Evolutionary conservation across 371 early-diverging fungal species (phyloP).

Genomic region (Chytridium lagenaria): DNA sequence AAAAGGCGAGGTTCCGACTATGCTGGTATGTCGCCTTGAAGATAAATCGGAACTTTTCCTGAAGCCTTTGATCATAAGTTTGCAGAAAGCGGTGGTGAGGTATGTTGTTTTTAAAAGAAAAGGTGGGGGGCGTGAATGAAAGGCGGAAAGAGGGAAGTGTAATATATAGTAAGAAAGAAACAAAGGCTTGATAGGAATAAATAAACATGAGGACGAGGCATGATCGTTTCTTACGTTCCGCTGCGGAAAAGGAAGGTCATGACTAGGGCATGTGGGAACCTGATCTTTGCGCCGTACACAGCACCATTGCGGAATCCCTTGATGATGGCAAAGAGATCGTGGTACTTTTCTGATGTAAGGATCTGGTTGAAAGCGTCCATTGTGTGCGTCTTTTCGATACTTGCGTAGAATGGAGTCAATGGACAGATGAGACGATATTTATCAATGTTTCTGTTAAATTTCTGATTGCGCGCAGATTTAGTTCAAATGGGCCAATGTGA

Average conservation of each 20-base stretch:
- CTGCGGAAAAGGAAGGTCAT: conserved; percentile 95
- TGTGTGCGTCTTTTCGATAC: background rate
- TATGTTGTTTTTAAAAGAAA: too few species aligned
- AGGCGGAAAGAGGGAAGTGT: too few species aligned
- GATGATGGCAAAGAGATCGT: conserved; percentile 82
- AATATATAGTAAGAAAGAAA: too few species aligned
- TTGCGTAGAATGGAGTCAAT: too few species aligned
- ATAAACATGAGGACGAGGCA: too few species aligned
- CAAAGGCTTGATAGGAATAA: too few species aligned
- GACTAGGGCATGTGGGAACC: conserved; percentile 97
- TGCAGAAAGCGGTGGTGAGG: too few species aligned
- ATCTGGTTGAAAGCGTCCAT: background rate
- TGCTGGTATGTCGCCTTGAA: conserved; percentile 90
- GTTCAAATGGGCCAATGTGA: too few species aligned
- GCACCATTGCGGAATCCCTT: conserved; percentile 95
- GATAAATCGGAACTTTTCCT: conserved; percentile 76
- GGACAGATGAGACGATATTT: too few species aligned
- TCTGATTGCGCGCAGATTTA: too few species aligned
- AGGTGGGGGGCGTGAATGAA: too few species aligned
- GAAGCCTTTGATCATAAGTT: conserved; percentile 56
- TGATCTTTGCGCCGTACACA: conserved; percentile 93
- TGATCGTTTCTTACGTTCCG: conserved; percentile 71
- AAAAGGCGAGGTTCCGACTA: conserved; percentile 88
- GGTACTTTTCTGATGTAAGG: conserved; percentile 46
- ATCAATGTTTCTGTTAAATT: too few species aligned